Base-by-base conservation (phyloP, 192 early-diverging fungal species). In the Spinellus fusiger region DNA sequence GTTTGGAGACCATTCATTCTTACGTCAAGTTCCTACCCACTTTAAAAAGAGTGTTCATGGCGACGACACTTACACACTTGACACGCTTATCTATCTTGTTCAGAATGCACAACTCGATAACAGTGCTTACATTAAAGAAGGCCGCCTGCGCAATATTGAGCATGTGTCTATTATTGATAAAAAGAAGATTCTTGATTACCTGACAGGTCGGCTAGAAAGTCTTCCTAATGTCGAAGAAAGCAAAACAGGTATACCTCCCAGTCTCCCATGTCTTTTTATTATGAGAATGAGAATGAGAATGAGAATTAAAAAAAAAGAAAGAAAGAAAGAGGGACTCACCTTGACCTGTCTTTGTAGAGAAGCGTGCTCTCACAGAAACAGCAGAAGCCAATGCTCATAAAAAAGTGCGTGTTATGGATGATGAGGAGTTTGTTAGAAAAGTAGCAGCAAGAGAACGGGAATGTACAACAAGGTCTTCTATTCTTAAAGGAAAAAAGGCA, bases 141-240 rank as follows among this genome's bases (percentile, higher is more conserved):
- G 81, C 49, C 78, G 77, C 44, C 69, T 73, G 6, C 74, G 80
- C 54, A 81, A 78, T 4, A 74, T 86, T 33, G 81, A 79, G 25
- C 80, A 82, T 18, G 82, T 95, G 28, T 85, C 84, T 0, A 87
- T 91, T 63, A 73, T 89, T 40, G 91, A 95, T 68, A 77, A 88
- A 49, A 74, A 71, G 50, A 73, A 82, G 15, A 74, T 93, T 23
- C 64, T 90, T 15, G 87, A 88, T 51, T 89, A 90, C 53, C 65
- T 95, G 46, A 89, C 85, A 0, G 87, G 80, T 18, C 78, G 79
- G 33, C 65, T 77, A 2, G 66, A 78, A 4, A 70, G 61, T 29
- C 65, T 72, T 0, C 56, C 74, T 1, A 78, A 74, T 26, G 40
- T 44, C 4, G 40, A 44, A 18, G 40, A 44, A n/a, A 44, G 18